Percentiles rank a stretch among this genome's conserved stretches.
Evolutionary conservation across 371 early-diverging fungal species (phyloP).

Genomic region (Thermomucor indicae-seudaticae): DNA sequence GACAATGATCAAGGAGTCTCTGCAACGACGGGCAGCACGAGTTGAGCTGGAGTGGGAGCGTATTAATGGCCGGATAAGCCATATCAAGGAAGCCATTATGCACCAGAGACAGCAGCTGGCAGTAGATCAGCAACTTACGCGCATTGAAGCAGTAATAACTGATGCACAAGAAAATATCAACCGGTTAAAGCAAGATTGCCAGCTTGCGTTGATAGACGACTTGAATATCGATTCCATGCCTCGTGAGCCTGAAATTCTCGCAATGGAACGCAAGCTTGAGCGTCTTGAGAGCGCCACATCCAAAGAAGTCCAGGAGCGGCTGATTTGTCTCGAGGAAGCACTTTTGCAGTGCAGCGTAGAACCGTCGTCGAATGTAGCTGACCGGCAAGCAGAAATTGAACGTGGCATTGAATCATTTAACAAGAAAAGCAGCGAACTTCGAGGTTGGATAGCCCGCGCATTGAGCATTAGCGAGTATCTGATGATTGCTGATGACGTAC

Average conservation of each 20-base stretch:
- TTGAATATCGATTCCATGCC: slow-evolving; percentile 3
- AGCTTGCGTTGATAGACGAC: neutral
- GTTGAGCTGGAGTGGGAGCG: no score
- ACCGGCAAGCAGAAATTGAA: neutral
- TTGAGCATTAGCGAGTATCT: slow-evolving; percentile 6
- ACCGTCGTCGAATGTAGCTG: no score
- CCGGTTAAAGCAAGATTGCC: slow-evolving; percentile 2
- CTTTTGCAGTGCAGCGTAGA: no score
- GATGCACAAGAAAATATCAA: neutral
- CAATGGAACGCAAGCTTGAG: slow-evolving; percentile 1
- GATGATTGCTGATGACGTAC: slow-evolving; percentile 4
- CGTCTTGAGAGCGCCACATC: no score
- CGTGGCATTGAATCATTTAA: neutral
- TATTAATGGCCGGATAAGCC: no score
- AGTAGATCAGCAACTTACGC: neutral
- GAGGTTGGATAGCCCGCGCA: neutral
- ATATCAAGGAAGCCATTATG: no score
- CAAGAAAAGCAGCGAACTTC: slow-evolving; percentile 1
- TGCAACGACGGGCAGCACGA: no score
- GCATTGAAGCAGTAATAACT: neutral
- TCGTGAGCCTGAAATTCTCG: slow-evolving; percentile 6
- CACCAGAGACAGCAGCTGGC: no score
- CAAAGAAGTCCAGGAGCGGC: no score
- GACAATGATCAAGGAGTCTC: no score
- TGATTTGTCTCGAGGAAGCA: no score